Evolutionary conservation across 352 stramenopile species (phyloP).

Genomic region (Globisporangium viniferum): DNA sequence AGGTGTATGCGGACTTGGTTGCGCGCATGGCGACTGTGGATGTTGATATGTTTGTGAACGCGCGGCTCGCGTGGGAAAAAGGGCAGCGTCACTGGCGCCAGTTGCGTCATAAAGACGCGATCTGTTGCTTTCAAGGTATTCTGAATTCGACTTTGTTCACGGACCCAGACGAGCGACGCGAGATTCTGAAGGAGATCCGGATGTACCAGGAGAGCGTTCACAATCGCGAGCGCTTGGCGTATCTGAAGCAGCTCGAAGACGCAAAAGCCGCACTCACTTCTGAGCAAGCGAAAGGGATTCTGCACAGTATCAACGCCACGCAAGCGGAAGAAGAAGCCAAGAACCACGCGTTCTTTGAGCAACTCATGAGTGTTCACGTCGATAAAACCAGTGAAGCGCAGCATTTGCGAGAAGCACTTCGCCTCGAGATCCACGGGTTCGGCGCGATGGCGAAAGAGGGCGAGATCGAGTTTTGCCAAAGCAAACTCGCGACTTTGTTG

Average conservation of each 20-base stretch:
- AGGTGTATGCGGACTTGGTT: constrained; percentile 69
- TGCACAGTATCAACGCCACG: constrained; percentile 39
- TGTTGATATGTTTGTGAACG: constrained; percentile 56
- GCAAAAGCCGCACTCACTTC: constrained; percentile 41
- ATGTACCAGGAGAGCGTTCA: constrained; percentile 53
- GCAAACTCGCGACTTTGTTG: constrained; percentile 33
- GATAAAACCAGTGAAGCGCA: constrained; percentile 33
- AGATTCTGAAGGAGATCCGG: constrained; percentile 52
- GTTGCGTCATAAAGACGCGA: constrained; percentile 72
- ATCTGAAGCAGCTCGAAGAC: constrained; percentile 47
- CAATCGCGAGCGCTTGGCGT: constrained; percentile 36
- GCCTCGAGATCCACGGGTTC: constrained; percentile 59
- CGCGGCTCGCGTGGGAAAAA: constrained; percentile 63
- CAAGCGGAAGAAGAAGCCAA: constrained; percentile 68
- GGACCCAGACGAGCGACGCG: constrained; percentile 58
- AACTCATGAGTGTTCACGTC: constrained; percentile 39
- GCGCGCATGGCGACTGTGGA: constrained; percentile 63
- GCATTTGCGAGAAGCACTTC: constrained; percentile 39
- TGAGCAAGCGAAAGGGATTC: constrained; percentile 30
- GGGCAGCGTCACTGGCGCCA: constrained; percentile 62
- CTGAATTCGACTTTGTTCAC: constrained; percentile 67
- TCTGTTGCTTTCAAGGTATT: constrained; percentile 53
- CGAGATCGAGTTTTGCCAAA: constrained; percentile 32
- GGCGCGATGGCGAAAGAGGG: constrained; percentile 59
- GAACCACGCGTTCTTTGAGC: constrained; percentile 57